Conservation (phyloP, 305 asterid genomes). For the Striga hermonthica region DNA sequence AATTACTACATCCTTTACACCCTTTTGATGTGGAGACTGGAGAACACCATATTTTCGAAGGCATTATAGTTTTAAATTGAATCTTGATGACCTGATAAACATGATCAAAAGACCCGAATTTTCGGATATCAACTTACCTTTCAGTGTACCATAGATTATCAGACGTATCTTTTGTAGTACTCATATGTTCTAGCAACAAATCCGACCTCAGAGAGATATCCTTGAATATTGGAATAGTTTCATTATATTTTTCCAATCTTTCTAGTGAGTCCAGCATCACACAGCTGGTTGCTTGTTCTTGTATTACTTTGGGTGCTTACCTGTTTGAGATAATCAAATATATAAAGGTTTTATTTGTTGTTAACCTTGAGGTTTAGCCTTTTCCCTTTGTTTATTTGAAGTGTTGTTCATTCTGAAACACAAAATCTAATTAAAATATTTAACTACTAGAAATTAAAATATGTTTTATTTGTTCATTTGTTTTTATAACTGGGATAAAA, state of each 20-base stretch:
- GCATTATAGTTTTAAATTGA: too few species aligned
- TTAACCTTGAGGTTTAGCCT: too few species aligned
- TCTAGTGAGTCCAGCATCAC: slow-evolving; percentile 43
- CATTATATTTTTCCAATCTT: slow-evolving; percentile 59
- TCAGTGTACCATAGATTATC: slow-evolving; percentile 88
- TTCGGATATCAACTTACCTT: slow-evolving; percentile 38
- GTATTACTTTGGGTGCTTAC: slow-evolving; percentile 40
- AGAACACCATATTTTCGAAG: too few species aligned
- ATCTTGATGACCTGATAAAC: too few species aligned
- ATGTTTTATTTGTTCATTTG: neutral
- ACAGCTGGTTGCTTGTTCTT: slow-evolving; percentile 44
- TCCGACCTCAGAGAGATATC: slow-evolving; percentile 45
- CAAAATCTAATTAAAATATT: too few species aligned
- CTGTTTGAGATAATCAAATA: slow-evolving; percentile 35
- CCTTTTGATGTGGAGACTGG: too few species aligned
- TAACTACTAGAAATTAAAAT: too few species aligned
- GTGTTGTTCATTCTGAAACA: too few species aligned
- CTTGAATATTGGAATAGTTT: slow-evolving; percentile 44
- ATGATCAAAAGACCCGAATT: neutral
- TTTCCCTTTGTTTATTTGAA: too few species aligned
- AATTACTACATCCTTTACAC: too few species aligned
- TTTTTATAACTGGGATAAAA: neutral
- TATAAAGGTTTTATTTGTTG: too few species aligned
- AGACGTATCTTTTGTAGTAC: slow-evolving; percentile 70
- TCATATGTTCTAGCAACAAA: slow-evolving; percentile 67